A percentile compares a stretch with the other conserved stretches of the same genome.
Conservation (phyloP, 2,329 filamentous ascomycete species). For the Sarocladium strictum region DNA sequence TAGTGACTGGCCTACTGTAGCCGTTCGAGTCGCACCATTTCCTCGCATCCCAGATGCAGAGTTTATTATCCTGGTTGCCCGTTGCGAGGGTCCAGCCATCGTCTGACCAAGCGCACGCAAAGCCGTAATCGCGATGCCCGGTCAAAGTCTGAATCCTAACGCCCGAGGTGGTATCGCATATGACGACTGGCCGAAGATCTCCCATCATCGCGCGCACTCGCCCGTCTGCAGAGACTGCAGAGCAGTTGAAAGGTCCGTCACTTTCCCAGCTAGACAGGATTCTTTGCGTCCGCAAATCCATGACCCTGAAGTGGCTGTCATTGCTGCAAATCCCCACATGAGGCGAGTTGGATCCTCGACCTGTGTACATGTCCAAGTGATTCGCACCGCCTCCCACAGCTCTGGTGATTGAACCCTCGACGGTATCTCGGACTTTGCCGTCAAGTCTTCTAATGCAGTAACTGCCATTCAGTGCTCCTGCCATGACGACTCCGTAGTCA, state of each 20-base stretch:
- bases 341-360: constrained; percentile 45
- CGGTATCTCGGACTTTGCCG: constrained; percentile 28
- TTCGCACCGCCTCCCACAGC: constrained; percentile 56
- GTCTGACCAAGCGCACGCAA: constrained; percentile 74
- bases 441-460: constrained; percentile 45
- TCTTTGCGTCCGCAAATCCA: constrained; percentile 53
- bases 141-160: constrained; percentile 49
- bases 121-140: constrained; percentile 65
- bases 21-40: constrained; percentile 55
- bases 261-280: constrained; percentile 47
- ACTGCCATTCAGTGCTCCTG: constrained; percentile 52
- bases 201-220: constrained; percentile 69
- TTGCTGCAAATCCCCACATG: constrained; percentile 58
- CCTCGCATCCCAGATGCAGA: constrained; percentile 73
- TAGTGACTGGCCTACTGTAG: constrained; percentile 39
- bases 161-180: constrained; percentile 64
- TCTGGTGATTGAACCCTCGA: constrained; percentile 42
- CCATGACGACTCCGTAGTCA: constrained; percentile 49
- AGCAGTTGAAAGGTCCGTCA: constrained; percentile 63
- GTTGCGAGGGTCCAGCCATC: constrained; percentile 73
- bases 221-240: constrained; percentile 64
- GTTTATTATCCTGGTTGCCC: constrained; percentile 66
- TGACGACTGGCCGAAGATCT: constrained; percentile 58
- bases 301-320: constrained; percentile 50
- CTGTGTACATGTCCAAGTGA: constrained; percentile 52